phyloP scores from a whole-genome alignment of 2,329 filamentous ascomycete genomes.

The Trichophyton equinum region DNA sequence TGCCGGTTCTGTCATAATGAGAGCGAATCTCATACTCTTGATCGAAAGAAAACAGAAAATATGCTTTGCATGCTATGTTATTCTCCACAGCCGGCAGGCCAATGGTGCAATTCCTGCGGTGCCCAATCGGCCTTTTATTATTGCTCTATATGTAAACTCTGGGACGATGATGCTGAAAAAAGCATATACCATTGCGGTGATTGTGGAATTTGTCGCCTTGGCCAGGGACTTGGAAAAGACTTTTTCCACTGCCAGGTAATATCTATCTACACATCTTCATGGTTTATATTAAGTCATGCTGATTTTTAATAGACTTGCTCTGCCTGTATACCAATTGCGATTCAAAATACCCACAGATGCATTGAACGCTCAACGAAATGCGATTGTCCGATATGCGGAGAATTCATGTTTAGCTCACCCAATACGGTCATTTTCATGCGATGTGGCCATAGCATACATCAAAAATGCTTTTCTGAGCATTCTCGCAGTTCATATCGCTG shows the following conservation, averaged over 20 bases:
- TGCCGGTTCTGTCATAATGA: slow-evolving; percentile 91
- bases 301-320: slow-evolving; percentile 57
- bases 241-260: slow-evolving; percentile 93
- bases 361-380: slow-evolving; percentile 91
- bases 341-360: slow-evolving; percentile 75
- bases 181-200: slow-evolving; percentile 93
- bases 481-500: slow-evolving; percentile 89
- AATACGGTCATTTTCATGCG: slow-evolving; percentile 84
- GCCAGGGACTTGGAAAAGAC: slow-evolving; percentile 79
- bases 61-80: slow-evolving; percentile 97
- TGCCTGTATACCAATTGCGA: slow-evolving; percentile 83
- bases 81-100: slow-evolving; percentile 67
- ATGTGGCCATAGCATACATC: slow-evolving; percentile 92
- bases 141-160: slow-evolving; percentile 87
- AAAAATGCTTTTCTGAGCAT: slow-evolving; percentile 74
- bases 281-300: slow-evolving; percentile 13
- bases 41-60: slow-evolving; percentile 72
- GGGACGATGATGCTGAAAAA: slow-evolving; percentile 85
- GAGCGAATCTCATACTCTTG: slow-evolving; percentile 62
- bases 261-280: not conserved
- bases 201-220: slow-evolving; percentile 87
- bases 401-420: slow-evolving; percentile 90
- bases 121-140: slow-evolving; percentile 77
- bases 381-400: slow-evolving; percentile 91
- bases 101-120: slow-evolving; percentile 65